Evolutionary conservation across 148 eudicot species (phyloP), one percentile per base, ranked within the genome.

Genomic region (Talinum fruticosum): DNA sequence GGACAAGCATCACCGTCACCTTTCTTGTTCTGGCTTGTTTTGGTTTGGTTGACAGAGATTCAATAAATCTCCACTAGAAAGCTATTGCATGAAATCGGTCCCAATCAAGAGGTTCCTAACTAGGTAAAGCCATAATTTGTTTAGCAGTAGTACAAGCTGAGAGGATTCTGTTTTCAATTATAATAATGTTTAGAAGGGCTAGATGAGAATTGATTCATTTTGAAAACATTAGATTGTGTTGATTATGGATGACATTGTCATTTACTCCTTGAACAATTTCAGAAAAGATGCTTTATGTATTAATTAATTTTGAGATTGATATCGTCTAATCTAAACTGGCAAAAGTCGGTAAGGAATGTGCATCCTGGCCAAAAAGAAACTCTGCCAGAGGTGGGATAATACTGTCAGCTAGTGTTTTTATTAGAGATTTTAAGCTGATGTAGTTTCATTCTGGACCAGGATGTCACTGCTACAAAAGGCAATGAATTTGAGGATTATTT

Each of bases 391-490:
- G 7, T 41, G 47, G 47, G 47, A 14, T 2, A 41, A 23, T 57
- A 24, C 64, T 57, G 64, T 57, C n/a, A 23, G 64, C 26, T 1
- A 28, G 64, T 57, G 66, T 33, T 33, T 62, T 62, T 62, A 8
- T 28, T 62, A 28, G 14, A n/a, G 21, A 36, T 61, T 36, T 62
- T 74, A 28, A 79, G 74, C 73, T 74, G 66, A 65, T 53, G 36
- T 35, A 32, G 37, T 69, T 57, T 67, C n/a, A 24, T 64, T 68
- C 35, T 77, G 65, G 71, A 66, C 8, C 87, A 90, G 97, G 97
- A 92, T 84, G 97, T 92, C 81, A 90, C 94, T 37, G 97, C 97
- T 70, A 92, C 97, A n/a, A 92, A 92, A 85, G 94, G 94, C 83
- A 92, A 92, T 78, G 97, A 92, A 81, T 90, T 92, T 75, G 94